phyloP scores from a whole-genome alignment of 306 rosid species.

The Quercus bicolor region DNA sequence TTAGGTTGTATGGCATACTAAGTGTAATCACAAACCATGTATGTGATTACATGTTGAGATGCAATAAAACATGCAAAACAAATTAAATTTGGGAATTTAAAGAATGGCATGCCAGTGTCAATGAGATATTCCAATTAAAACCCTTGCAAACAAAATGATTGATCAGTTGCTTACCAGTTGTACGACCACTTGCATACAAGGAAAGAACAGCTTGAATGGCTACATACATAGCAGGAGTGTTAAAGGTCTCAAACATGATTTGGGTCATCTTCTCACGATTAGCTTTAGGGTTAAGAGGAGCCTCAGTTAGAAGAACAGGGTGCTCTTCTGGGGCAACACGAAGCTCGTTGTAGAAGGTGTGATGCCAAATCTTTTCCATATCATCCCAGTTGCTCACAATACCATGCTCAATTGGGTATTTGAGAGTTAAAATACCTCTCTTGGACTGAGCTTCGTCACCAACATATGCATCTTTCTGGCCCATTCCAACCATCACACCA shows the following conservation, averaged over 20 bases:
- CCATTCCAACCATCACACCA: slow-evolving; percentile 99
- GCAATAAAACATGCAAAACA: background rate
- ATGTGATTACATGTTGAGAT: background rate
- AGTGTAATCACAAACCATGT: background rate
- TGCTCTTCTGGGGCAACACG: slow-evolving; percentile 99
- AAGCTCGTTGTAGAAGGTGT: slow-evolving; percentile 95
- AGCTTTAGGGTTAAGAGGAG: slow-evolving; percentile 97
- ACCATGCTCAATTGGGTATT: slow-evolving; percentile 97
- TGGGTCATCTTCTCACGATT: slow-evolving; percentile 99
- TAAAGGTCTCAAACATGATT: slow-evolving; percentile 98
- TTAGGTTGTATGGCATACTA: background rate
- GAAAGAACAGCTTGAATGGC: slow-evolving; percentile 99
- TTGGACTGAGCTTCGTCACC: slow-evolving; percentile 99
- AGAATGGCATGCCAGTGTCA: background rate
- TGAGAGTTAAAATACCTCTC: slow-evolving; percentile 90
- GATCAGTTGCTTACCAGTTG: slow-evolving; percentile 69
- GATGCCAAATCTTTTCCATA: slow-evolving; percentile 99
- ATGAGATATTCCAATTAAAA: slow-evolving; percentile 9
- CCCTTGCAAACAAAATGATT: slow-evolving; percentile 6
- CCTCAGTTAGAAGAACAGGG: slow-evolving; percentile 96
- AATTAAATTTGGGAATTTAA: background rate
- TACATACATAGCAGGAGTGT: slow-evolving; percentile 97
- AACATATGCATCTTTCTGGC: slow-evolving; percentile 98
- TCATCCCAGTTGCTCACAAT: slow-evolving; percentile 99
- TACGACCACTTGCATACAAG: slow-evolving; percentile 97